Percentiles rank a stretch among this genome's conserved stretches.
Conservation (phyloP, 2,329 filamentous ascomycete genomes). For the Phaeosphaeriaceae sp. region DNA sequence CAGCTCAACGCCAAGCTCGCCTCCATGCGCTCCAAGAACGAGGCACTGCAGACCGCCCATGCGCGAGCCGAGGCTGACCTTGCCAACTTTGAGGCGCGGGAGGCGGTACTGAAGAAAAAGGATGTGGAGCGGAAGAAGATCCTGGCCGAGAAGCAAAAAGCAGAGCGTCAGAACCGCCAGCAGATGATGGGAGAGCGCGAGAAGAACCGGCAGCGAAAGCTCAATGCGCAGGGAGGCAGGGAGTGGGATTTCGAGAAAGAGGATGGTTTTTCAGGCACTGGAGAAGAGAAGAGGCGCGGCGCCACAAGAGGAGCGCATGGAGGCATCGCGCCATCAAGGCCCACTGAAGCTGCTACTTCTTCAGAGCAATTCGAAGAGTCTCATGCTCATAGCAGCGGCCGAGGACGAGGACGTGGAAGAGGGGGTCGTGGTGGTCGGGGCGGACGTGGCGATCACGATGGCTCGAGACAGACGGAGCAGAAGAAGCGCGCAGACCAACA, state of each 20-base stretch:
- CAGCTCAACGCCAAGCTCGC: slow-evolving; percentile 68
- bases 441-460: slow-evolving; percentile 35
- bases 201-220: slow-evolving; percentile 65
- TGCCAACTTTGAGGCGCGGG: slow-evolving; percentile 68
- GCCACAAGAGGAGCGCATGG: slow-evolving; percentile 61
- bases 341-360: slow-evolving; percentile 18
- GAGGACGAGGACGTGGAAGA: slow-evolving; percentile 42
- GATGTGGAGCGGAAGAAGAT: slow-evolving; percentile 49
- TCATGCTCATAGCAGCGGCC: neutral
- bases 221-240: slow-evolving; percentile 63
- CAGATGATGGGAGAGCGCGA: slow-evolving; percentile 70
- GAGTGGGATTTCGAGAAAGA: slow-evolving; percentile 72
- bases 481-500: slow-evolving; percentile 27
- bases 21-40: slow-evolving; percentile 67
- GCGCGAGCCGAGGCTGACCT: slow-evolving; percentile 72
- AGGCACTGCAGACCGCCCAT: slow-evolving; percentile 65
- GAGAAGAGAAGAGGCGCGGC: slow-evolving; percentile 51
- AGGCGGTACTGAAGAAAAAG: slow-evolving; percentile 64
- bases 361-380: neutral
- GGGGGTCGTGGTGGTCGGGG: slow-evolving; percentile 41
- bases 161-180: slow-evolving; percentile 60
- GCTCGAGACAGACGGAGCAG: slow-evolving; percentile 13
- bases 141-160: slow-evolving; percentile 46
- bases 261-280: slow-evolving; percentile 57
- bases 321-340: slow-evolving; percentile 50